Evolutionary conservation across 305 asterid species (phyloP), one percentile per base, ranked within the genome.

Genomic region (Rubia peregrina): DNA sequence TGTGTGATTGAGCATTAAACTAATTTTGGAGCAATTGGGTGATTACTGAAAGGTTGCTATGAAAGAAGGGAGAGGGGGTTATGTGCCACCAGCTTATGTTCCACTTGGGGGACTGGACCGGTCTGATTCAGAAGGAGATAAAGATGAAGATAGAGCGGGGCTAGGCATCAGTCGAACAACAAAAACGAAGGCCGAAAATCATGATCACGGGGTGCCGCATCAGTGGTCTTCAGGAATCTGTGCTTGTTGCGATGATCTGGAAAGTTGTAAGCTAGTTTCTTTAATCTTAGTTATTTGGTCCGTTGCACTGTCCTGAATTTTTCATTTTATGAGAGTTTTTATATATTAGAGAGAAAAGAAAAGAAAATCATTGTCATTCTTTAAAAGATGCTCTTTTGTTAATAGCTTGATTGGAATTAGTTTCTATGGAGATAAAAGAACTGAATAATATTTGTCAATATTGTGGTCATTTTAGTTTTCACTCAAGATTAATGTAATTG

Each of bases 161-260:
- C 61, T 22, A 17, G 53, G 22, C 36, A 65, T 61, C 42, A 19
- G 41, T 36, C 48, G 16, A 63, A 48, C 19, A 33, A 21, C 1
- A 51, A 30, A 41, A 13, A 63, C 72, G 17, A 38, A 33, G 16
- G 41, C 19, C 46, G 74, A 69, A 57, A 69, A 53, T 16, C 19
- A 22, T 67, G 79, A 53, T 16, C 19, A 22, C 61, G 79, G 26
- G 46, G 62, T 70, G 71, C 81, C 88, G 2, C 84, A 55, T 63
- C 95, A 82, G 75, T 91, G 98, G 96, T 84, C 94, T 67, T 91
- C 98, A 3, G 98, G 98, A 85, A 91, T 91, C 74, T 91, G 98
- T 83, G 98, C 98, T 79, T 91, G 98, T 81, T 91, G 81, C 64
- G 98, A 91, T 82, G 96, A 91, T 81, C 83, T 87, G 83, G 95